A percentile compares a stretch with the other conserved stretches of the same genome.
phyloP scores from a whole-genome alignment of 331 rosid species.

The Malus hybrid region DNA sequence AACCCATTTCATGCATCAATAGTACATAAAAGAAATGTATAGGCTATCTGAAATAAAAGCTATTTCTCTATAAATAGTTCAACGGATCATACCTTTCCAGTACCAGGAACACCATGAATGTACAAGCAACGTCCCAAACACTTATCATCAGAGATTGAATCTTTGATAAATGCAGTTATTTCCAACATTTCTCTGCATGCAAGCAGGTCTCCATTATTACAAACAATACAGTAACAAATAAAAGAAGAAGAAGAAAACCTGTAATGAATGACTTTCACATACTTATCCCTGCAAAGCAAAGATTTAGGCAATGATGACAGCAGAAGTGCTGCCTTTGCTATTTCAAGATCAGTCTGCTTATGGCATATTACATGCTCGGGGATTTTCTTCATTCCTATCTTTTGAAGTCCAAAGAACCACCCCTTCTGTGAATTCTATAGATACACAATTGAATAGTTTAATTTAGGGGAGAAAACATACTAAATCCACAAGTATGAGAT shows the following conservation, averaged over 20 bases:
- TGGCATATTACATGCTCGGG: conserved; percentile 74
- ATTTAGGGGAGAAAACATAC: conserved; percentile 19
- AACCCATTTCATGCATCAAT: neutral
- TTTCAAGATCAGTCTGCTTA: conserved; percentile 81
- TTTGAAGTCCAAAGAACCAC: conserved; percentile 73
- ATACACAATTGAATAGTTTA: conserved; percentile 11
- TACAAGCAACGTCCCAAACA: conserved; percentile 92
- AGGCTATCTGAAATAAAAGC: neutral
- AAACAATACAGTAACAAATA: conserved; percentile 2
- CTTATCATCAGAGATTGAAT: conserved; percentile 72
- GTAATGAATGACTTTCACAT: conserved; percentile 29
- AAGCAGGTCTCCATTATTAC: conserved; percentile 13
- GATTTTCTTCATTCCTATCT: conserved; percentile 73
- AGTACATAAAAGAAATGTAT: neutral
- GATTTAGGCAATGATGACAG: conserved; percentile 78
- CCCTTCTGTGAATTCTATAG: conserved; percentile 71
- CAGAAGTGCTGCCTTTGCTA: conserved; percentile 81
- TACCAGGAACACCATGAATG: conserved; percentile 97
- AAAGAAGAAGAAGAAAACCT: neutral
- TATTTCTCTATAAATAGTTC: neutral
- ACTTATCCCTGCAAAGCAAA: conserved; percentile 87
- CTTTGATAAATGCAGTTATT: conserved; percentile 72
- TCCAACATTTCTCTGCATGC: conserved; percentile 74
- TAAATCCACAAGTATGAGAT: conserved; percentile 7
- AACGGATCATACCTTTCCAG: conserved; percentile 66